A percentile compares a stretch with the other conserved stretches of the same genome.
These are phyloP conservation scores for Centella asiatica DNA, from an alignment of 129 eudicot species.

Conservation along the genomic window DNA sequence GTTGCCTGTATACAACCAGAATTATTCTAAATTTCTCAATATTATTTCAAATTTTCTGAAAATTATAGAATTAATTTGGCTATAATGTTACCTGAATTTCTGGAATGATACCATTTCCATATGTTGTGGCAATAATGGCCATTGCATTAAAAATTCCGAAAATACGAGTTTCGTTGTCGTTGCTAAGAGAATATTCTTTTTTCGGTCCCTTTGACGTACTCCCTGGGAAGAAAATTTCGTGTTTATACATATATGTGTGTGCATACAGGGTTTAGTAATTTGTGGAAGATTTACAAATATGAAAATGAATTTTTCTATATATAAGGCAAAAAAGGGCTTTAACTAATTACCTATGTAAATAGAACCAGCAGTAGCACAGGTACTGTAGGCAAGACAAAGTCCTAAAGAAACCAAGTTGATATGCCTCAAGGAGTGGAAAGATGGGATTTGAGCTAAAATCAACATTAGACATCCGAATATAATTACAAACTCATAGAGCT, in stretches of 20 bases:
- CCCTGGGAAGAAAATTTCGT: constrained; percentile 37
- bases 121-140: constrained; percentile 88
- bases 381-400: constrained; percentile 61
- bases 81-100: constrained; percentile 67
- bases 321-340: background rate
- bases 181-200: constrained; percentile 51
- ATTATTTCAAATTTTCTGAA: no score
- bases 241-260: no score
- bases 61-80: background rate
- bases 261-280: no score
- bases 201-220: constrained; percentile 58
- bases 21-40: background rate
- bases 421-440: constrained; percentile 84
- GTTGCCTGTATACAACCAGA: constrained; percentile 53
- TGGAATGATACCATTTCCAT: constrained; percentile 91
- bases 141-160: constrained; percentile 79
- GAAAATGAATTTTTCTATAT: no score
- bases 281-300: background rate
- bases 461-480: constrained; percentile 71
- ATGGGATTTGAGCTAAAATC: constrained; percentile 87
- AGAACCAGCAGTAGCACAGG: constrained; percentile 75
- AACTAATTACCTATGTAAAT: constrained; percentile 49
- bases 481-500: constrained; percentile 61
- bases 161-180: constrained; percentile 32
- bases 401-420: constrained; percentile 71